Evolutionary conservation across 305 asterid species (phyloP).

Genomic region (Solanum chacoense): DNA sequence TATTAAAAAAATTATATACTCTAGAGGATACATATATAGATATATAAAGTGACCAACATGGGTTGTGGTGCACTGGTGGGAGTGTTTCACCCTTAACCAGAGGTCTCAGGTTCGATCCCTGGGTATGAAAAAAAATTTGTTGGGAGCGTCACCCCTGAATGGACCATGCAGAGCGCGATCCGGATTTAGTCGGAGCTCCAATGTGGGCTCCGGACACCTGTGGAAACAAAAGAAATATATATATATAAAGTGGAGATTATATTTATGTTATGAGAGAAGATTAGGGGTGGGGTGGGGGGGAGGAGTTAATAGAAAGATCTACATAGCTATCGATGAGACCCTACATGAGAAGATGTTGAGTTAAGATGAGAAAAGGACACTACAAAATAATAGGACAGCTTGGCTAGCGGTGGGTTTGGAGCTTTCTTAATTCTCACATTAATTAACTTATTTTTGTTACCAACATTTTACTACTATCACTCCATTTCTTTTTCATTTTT

Average conservation of each 20-base stretch:
- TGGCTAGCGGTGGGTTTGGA: slow-evolving; percentile 81
- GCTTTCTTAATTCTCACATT: slow-evolving; percentile 33
- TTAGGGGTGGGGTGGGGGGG: not conserved
- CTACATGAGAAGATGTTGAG: slow-evolving; percentile 38
- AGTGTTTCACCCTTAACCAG: no score
- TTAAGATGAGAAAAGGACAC: slow-evolving; percentile 60
- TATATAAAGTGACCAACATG: no score
- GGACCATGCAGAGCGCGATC: no score
- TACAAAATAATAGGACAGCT: slow-evolving; percentile 39
- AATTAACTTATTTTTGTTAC: slow-evolving; percentile 5
- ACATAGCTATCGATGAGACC: slow-evolving; percentile 41
- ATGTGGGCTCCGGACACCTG: no score
- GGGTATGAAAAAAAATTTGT: no score
- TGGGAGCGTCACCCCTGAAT: no score
- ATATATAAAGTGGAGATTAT: not conserved
- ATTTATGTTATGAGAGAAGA: not conserved
- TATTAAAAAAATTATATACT: not conserved
- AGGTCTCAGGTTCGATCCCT: no score
- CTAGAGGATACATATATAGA: not conserved
- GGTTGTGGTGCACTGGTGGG: no score
- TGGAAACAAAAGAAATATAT: no score
- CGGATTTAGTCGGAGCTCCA: no score
- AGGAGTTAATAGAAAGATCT: slow-evolving; percentile 41
- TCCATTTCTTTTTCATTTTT: not conserved
- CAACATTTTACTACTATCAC: not conserved